Conservation (phyloP, 306 rosid genomes). For the Lagenaria siceraria region DNA sequence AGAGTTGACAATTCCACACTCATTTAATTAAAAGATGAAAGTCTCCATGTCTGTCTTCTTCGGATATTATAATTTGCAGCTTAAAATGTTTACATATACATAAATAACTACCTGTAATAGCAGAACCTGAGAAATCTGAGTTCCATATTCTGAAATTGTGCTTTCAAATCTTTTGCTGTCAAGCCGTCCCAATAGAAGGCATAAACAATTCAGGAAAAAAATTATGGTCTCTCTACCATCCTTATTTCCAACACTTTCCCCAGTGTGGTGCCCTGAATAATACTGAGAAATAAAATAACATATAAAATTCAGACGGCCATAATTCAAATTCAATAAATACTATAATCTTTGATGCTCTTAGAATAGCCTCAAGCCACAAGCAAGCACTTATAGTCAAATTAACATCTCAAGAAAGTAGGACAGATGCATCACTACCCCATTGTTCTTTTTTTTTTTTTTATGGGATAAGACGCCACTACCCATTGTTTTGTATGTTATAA, state of each 20-base stretch:
- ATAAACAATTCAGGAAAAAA: conserved; percentile 76
- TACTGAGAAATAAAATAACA: conserved; percentile 36
- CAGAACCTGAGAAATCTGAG: conserved; percentile 48
- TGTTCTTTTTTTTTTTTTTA: no score
- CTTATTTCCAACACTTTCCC: conserved; percentile 32
- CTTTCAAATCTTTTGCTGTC: conserved; percentile 53
- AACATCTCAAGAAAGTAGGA: background rate
- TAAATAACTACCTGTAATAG: conserved; percentile 53
- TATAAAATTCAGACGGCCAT: background rate
- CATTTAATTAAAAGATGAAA: background rate
- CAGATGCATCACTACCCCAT: background rate
- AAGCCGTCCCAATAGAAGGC: conserved; percentile 74
- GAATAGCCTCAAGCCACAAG: background rate
- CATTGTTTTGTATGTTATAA: background rate
- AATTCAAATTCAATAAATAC: background rate
- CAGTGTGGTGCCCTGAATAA: conserved; percentile 40
- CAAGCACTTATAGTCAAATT: background rate
- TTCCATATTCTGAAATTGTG: conserved; percentile 46
- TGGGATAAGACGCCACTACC: background rate
- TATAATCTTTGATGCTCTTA: background rate
- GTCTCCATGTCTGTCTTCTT: background rate
- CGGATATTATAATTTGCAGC: background rate
- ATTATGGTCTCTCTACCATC: conserved; percentile 58
- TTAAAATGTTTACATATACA: conserved; percentile 7
- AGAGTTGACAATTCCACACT: background rate